Conservation (phyloP, 2,329 filamentous ascomycete species). For the Cordyceps militaris region DNA sequence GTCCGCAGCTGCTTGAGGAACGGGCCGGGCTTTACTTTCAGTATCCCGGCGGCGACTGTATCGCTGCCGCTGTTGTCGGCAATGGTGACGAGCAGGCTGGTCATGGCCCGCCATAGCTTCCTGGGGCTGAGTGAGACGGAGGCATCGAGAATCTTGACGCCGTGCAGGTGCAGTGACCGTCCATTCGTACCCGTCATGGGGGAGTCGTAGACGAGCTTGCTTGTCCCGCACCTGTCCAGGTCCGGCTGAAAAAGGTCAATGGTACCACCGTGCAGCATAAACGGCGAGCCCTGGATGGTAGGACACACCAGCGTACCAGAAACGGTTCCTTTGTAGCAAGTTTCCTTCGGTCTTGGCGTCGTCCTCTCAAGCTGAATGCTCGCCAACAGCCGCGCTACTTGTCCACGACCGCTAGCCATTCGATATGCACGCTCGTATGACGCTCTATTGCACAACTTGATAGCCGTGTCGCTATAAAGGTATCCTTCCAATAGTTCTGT, state of each 20-base stretch:
- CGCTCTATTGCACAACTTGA: slow-evolving; percentile 15
- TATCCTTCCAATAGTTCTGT: neutral
- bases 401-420: neutral
- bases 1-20: neutral
- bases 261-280: slow-evolving; percentile 51
- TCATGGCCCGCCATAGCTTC: slow-evolving; percentile 55
- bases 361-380: neutral
- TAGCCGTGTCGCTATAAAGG: neutral
- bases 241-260: slow-evolving; percentile 52
- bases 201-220: slow-evolving; percentile 55
- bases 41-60: neutral
- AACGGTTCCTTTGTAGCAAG: neutral
- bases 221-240: slow-evolving; percentile 46
- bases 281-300: slow-evolving; percentile 40
- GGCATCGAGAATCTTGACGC: slow-evolving; percentile 56
- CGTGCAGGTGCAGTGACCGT: slow-evolving; percentile 49
- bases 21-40: neutral
- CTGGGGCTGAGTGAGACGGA: slow-evolving; percentile 48
- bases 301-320: neutral
- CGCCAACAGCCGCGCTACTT: neutral
- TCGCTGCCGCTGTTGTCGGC: slow-evolving; percentile 30
- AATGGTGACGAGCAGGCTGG: slow-evolving; percentile 55
- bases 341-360: neutral
- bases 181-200: slow-evolving; percentile 50
- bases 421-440: slow-evolving; percentile 20